Conservation (phyloP, 2,329 filamentous ascomycete species). For the Cordyceps tenuipes region DNA sequence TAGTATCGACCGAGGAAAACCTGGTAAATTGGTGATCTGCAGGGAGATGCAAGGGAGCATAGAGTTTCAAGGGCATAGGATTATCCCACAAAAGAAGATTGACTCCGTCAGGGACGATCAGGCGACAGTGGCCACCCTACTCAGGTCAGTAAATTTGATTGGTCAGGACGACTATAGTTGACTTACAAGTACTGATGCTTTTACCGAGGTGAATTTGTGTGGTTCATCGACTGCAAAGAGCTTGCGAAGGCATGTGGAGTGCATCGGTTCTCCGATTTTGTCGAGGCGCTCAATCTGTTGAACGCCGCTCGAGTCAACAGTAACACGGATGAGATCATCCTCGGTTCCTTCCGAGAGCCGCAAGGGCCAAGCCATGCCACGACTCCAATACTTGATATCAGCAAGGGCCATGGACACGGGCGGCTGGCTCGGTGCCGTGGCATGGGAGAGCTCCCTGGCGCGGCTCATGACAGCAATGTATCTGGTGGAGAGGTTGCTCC, state of each 20-base stretch:
- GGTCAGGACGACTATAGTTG: not conserved
- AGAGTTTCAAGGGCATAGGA: not conserved
- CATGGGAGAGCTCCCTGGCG: not conserved
- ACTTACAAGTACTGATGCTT: not conserved
- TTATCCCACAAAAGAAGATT: not conserved
- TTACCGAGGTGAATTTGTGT: not conserved
- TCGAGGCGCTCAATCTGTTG: constrained; percentile 1
- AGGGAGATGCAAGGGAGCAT: not conserved
- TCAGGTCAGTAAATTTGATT: not conserved
- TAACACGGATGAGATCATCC: not conserved
- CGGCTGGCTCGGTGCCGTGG: not conserved
- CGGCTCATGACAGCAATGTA: constrained; percentile 9
- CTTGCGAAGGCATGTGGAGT: constrained; percentile 1
- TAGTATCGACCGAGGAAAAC: not conserved
- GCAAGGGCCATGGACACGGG: not conserved
- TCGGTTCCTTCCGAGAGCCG: not conserved
- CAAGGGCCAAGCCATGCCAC: constrained; percentile 4
- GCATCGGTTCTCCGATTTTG: not conserved
- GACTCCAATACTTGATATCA: constrained; percentile 1
- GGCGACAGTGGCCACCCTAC: constrained; percentile 2
- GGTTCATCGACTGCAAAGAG: not conserved
- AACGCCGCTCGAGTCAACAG: constrained; percentile 4
- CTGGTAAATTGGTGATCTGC: not conserved
- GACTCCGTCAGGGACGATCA: not conserved
- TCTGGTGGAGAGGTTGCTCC: not conserved